phyloP scores from a whole-genome alignment of 352 stramenopile species.

The Globisporangium lucens region DNA sequence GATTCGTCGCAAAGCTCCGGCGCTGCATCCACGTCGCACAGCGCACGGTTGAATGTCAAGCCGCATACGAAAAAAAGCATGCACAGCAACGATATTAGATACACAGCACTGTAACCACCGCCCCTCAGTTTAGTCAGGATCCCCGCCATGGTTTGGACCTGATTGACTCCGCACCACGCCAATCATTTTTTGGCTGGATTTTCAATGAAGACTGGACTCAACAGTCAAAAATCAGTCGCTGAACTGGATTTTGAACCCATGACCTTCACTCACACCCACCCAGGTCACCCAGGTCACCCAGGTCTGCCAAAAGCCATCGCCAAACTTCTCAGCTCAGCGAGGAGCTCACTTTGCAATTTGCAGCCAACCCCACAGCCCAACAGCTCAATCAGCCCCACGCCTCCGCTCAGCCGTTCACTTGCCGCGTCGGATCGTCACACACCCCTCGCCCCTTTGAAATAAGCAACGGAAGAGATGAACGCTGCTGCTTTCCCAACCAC shows the following conservation, averaged over 20 bases:
- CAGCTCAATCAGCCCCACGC: neutral
- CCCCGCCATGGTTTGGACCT: too few relatives aligned
- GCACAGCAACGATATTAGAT: too few relatives aligned
- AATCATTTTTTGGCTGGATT: neutral
- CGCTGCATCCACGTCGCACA: too few relatives aligned
- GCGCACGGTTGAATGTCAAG: too few relatives aligned
- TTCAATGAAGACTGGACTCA: neutral
- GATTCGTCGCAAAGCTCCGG: too few relatives aligned
- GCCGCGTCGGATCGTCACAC: neutral
- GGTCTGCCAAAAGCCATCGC: neutral
- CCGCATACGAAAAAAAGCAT: too few relatives aligned
- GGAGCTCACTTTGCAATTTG: slow-evolving; percentile 23
- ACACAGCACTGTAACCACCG: too few relatives aligned
- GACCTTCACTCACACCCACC: neutral
- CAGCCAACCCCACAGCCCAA: slow-evolving; percentile 1
- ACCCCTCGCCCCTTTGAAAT: neutral
- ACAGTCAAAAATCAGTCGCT: neutral
- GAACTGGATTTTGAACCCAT: neutral
- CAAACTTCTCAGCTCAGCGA: neutral
- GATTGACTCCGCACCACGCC: too few relatives aligned
- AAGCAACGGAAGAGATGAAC: slow-evolving; percentile 1
- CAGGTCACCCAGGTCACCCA: neutral
- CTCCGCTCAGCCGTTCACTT: neutral
- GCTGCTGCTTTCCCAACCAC: neutral
- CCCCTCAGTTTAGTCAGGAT: too few relatives aligned